phyloP scores from a whole-genome alignment of 768 basidiomycete genomes.

The Agaricus blazei region DNA sequence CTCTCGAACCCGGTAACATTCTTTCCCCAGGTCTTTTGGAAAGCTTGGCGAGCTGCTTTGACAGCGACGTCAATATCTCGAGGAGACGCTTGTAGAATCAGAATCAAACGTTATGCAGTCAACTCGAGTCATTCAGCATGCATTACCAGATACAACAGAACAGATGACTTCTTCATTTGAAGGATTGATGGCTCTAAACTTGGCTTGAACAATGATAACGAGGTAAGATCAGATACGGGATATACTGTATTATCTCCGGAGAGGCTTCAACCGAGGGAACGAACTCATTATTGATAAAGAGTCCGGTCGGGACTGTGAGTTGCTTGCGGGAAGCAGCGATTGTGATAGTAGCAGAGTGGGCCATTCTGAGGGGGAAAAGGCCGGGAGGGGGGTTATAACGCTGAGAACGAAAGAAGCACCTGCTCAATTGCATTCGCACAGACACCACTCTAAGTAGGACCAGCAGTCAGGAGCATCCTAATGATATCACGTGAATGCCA shows the following conservation, averaged over 20 bases:
- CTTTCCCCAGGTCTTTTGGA: conserved; percentile 85
- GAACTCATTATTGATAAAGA: conserved; percentile 92
- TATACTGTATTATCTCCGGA: conserved; percentile 56
- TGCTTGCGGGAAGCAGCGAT: conserved; percentile 40
- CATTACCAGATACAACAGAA: conserved; percentile 56
- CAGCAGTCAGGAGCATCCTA: too few relatives aligned
- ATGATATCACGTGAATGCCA: neutral
- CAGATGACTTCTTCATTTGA: conserved; percentile 73
- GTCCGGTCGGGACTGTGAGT: conserved; percentile 68
- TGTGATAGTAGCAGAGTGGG: conserved; percentile 33
- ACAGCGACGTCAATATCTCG: conserved; percentile 85
- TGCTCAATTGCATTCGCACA: conserved; percentile 3
- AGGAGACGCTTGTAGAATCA: conserved; percentile 41
- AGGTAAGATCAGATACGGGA: neutral
- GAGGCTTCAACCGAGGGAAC: conserved; percentile 65
- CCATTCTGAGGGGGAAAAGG: conserved; percentile 34
- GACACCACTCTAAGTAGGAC: neutral
- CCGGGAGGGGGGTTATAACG: neutral
- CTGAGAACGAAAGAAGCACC: conserved; percentile 8
- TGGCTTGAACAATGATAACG: neutral
- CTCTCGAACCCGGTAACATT: conserved; percentile 83
- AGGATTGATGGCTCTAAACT: conserved; percentile 67
- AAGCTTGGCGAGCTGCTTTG: conserved; percentile 75
- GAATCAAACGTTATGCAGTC: neutral
- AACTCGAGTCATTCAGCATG: neutral